Evolutionary conservation across 2,329 filamentous ascomycete genomes (phyloP), one percentile per base, ranked within the genome.

Genomic region (Apiospora kogelbergensis): DNA sequence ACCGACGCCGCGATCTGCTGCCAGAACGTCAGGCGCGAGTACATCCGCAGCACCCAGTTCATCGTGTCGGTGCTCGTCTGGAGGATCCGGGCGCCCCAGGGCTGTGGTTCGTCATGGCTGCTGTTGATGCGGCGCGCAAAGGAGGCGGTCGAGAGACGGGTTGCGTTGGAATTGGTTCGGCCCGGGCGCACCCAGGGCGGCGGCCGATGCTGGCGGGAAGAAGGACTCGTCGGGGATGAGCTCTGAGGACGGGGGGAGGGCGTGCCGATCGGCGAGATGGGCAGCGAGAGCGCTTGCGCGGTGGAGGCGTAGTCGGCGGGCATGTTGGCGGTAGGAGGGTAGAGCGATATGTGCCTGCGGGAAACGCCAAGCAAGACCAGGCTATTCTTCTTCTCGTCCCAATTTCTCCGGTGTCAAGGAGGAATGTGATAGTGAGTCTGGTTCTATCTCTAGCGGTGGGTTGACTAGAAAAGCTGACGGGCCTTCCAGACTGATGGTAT

Each of bases 1-100:
- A 85, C 70, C 15, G 86, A 79, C 24, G 90, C 83, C 24, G 90
- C 82, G 7, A 89, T 79, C 73, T 88, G 88, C 79, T 97, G 91
- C 68, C 89, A 75, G 0, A 87, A 83, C 17, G 87, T 83, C 67
- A 93, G 83, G 71, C 81, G 81, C 71, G 84, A 78, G 80, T 88
- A 92, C 63, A 86, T 81, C 69, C 81, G 80, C 63, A 85, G 65
- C 37, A 83, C 77, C 69, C 84, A 78, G 73, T 80, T 75, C 60
- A 72, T 78, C 11, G 85, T 74, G 72, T 84, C 81, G 69, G 82
- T 77, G 64, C 82, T 80, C 22, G 79, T 81, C 57, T 77, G 79
- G 70, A 83, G 75, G 68, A 84, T 76, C 70, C 83, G 81, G 46
- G 80, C 78, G 68, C 78, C 76, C 63, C 81, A 75, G 68, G 82